Conservation (phyloP, 805 yeast species). For the Wickerhamia fluorescens region DNA sequence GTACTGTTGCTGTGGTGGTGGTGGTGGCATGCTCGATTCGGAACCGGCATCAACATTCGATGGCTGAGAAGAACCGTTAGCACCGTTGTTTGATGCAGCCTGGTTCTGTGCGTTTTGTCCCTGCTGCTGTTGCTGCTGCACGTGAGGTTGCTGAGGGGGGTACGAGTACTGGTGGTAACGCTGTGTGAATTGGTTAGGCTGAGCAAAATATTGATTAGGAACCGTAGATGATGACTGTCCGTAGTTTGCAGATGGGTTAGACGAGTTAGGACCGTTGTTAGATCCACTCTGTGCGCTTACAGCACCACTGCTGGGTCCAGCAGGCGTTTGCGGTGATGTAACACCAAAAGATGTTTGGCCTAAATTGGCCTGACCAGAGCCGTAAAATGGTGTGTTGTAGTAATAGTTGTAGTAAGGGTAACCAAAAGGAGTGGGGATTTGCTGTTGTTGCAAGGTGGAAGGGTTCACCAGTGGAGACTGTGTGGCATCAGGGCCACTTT, state of each 20-base stretch:
- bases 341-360: conserved; percentile 15
- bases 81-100: conserved; percentile 8
- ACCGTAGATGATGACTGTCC: conserved; percentile 8
- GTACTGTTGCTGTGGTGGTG: conserved; percentile 13
- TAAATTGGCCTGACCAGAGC: conserved; percentile 21
- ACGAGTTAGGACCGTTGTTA: conserved; percentile 3
- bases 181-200: conserved; percentile 21
- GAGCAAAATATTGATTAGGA: conserved; percentile 22
- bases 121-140: conserved; percentile 14
- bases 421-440: conserved; percentile 31
- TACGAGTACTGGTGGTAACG: conserved; percentile 25
- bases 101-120: conserved; percentile 9
- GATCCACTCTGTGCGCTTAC: conserved; percentile 4
- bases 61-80: conserved; percentile 5
- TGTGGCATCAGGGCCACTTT: conserved; percentile 12
- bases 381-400: conserved; percentile 36
- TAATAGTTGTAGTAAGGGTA: conserved; percentile 39
- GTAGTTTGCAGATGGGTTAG: conserved; percentile 5
- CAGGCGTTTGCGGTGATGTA: conserved; percentile 3
- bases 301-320: conserved; percentile 8
- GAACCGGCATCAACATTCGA: conserved; percentile 8
- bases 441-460: conserved; percentile 18
- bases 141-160: conserved; percentile 21
- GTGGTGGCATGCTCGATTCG: conserved; percentile 8
- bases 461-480: conserved; percentile 20